phyloP scores from a whole-genome alignment of 306 rosid genomes.

The Malus fusca region DNA sequence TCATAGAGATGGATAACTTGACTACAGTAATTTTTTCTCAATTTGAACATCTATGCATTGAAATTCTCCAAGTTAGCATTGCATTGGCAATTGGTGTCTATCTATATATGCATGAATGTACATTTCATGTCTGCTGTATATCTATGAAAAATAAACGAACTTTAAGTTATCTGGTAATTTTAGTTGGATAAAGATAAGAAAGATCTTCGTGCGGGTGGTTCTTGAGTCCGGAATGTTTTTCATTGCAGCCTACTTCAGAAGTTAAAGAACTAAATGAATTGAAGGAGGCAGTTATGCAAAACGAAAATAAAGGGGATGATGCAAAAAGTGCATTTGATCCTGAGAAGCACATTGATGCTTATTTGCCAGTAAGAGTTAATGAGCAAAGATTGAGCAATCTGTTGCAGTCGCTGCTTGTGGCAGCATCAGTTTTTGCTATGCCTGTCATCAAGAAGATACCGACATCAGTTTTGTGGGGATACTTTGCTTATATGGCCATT shows the following conservation, averaged over 20 bases:
- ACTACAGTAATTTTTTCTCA: background rate
- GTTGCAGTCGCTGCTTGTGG: slow-evolving; percentile 68
- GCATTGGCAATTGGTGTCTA: background rate
- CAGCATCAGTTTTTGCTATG: slow-evolving; percentile 65
- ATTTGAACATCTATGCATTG: background rate
- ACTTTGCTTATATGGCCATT: slow-evolving; percentile 86
- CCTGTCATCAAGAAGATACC: slow-evolving; percentile 69
- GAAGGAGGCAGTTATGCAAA: slow-evolving; percentile 61
- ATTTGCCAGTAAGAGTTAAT: slow-evolving; percentile 72
- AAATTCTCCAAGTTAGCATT: background rate
- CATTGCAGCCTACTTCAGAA: slow-evolving; percentile 39
- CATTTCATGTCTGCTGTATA: background rate
- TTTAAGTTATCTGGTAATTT: background rate
- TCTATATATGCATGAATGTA: background rate
- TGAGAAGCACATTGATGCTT: slow-evolving; percentile 65
- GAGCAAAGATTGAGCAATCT: slow-evolving; percentile 93
- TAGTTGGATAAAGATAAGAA: background rate
- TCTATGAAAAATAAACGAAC: background rate
- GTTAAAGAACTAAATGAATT: slow-evolving; percentile 66
- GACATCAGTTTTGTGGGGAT: slow-evolving; percentile 88
- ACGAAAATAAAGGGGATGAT: slow-evolving; percentile 26
- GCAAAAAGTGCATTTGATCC: slow-evolving; percentile 50
- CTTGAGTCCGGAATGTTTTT: slow-evolving; percentile 12
- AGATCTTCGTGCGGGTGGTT: background rate
- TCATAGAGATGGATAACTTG: slow-evolving; percentile 61